A percentile compares a stretch with the other conserved stretches of the same genome.
Evolutionary conservation across 306 rosid genomes (phyloP).

Genomic region (Prunus mume): DNA sequence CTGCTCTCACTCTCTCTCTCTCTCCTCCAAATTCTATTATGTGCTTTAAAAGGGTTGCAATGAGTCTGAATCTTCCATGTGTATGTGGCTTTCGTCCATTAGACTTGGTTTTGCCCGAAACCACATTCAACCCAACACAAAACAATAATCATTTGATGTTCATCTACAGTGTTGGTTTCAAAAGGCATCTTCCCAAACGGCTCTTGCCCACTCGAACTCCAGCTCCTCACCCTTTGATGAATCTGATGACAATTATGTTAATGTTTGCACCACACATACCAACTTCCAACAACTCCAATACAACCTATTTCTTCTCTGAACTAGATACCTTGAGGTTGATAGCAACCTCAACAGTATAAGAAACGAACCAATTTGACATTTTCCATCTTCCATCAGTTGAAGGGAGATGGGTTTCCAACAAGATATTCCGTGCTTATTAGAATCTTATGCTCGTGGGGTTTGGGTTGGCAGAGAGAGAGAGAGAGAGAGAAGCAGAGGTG

Average conservation of each 20-base stretch:
- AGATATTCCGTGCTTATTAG: conserved; percentile 44
- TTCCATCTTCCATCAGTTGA: conserved; percentile 41
- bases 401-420: conserved; percentile 42
- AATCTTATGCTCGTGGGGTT: conserved; percentile 53
- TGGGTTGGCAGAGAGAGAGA: not conserved
- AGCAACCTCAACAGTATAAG: conserved; percentile 32
- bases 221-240: conserved; percentile 6
- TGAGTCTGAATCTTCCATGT: not conserved
- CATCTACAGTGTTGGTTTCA: not conserved
- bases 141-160: not conserved
- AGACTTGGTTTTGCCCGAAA: conserved; percentile 7
- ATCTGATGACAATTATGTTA: not conserved
- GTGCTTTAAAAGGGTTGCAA: not conserved
- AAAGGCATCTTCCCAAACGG: conserved; percentile 8
- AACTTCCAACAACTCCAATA: not conserved
- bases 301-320: not conserved
- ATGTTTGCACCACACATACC: not conserved
- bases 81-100: conserved; percentile 4
- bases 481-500: too few species aligned
- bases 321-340: conserved; percentile 31
- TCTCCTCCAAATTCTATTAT: too few species aligned
- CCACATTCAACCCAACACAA: not conserved
- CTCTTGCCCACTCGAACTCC: conserved; percentile 15
- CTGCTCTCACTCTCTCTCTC: too few species aligned
- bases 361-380: conserved; percentile 39